Evolutionary conservation across 1,139 yeast genomes (phyloP), one percentile per base, ranked within the genome.

Genomic region (Lodderomyces theae): DNA sequence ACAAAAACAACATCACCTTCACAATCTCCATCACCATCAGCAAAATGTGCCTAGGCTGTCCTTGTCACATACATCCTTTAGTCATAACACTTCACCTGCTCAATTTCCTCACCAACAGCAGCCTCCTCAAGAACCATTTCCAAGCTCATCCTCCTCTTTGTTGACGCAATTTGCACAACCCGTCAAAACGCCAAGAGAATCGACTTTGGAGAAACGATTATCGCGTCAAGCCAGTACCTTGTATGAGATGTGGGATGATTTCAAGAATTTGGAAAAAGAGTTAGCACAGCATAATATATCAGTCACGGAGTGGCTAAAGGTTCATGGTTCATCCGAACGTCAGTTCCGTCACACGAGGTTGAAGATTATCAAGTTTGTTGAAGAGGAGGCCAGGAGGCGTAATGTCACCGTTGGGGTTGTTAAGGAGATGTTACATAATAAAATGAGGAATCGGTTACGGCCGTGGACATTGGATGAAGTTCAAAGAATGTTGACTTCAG

Each of bases 401-500:
- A 51, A 55, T 22, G 31, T 42, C 18, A 43, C 51, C 13, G 59
- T 60, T 10, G 69, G 63, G 37, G 43, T 42, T n/a, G 46, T 64
- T 9, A 64, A 64, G 42, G 66, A 64, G 31, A 56, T 54, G 42
- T 51, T 64, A 15, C 67, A 64, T 41, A 51, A 51, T 19, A 64
- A 64, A 40, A 64, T 64, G 69, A 53, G 62, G 41, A 63, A 64
- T 47, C 43, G 69, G 32, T 44, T 51, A 33, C 52, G 66, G 42
- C 69, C 69, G 1, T 64, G 69, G 69, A 64, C 70, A 8, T 52
- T 64, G 39, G 70, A 64, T 48, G 69, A 64, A 49, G 67, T 64
- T n/a, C 70, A 64, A 46, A 47, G 70, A 39, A 64, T 62, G 67
- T 53, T 64, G 41, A 64, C 69, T 10, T 54, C 65, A 4, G 63